Conservation (phyloP, 805 yeast genomes). For the Nakazawaea wyomingensis region DNA sequence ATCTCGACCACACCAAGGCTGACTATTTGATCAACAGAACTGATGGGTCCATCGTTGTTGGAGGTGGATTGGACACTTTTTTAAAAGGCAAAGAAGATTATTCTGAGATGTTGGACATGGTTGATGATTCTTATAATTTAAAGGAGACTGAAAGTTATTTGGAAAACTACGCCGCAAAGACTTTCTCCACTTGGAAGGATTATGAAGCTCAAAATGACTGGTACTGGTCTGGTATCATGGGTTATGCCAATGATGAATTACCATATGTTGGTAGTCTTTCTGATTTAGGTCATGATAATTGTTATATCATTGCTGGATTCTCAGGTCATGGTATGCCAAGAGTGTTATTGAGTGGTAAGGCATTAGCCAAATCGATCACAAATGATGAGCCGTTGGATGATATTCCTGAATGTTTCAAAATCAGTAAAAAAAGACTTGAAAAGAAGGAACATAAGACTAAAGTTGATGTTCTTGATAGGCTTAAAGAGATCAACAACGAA, state of each 20-base stretch:
- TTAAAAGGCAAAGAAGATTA: conserved; percentile 4
- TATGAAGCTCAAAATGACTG: conserved; percentile 7
- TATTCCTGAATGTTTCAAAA: conserved; percentile 14
- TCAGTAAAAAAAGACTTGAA: conserved; percentile 13
- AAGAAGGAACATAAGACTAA: conserved; percentile 4
- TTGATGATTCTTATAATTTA: conserved; percentile 13
- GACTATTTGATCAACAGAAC: conserved; percentile 31
- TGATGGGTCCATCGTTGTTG: conserved; percentile 34
- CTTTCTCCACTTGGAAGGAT: conserved; percentile 12
- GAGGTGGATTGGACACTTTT: conserved; percentile 20
- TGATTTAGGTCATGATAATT: conserved; percentile 7
- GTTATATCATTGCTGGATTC: conserved; percentile 16
- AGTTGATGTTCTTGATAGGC: conserved; percentile 4
- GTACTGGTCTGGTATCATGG: conserved; percentile 18
- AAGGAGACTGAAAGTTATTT: conserved; percentile 12
- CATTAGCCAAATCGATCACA: conserved; percentile 12
- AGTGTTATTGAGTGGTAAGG: conserved; percentile 14
- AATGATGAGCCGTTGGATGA: conserved; percentile 11
- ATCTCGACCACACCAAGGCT: conserved; percentile 15
- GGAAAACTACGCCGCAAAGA: conserved; percentile 10
- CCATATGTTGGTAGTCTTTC: conserved; percentile 15
- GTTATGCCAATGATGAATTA: conserved; percentile 15
- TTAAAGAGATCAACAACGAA: neutral
- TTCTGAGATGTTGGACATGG: conserved; percentile 2
- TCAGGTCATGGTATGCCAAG: conserved; percentile 19